A percentile compares a stretch with the other conserved stretches of the same genome.
phyloP scores from a whole-genome alignment of 1,139 yeast species.

The Nakaseomyces bracarensis region DNA sequence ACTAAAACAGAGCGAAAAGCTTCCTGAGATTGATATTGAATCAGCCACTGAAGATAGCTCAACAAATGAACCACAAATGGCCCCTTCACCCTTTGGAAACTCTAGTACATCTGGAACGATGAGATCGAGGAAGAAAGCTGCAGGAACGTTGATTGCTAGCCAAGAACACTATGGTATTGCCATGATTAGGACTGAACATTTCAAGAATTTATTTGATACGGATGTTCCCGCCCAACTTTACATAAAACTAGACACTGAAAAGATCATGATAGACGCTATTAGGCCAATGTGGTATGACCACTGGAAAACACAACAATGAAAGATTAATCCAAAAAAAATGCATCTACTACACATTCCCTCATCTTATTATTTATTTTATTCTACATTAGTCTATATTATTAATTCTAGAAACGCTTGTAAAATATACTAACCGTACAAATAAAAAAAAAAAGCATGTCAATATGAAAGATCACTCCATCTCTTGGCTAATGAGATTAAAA shows the following conservation, averaged over 20 bases:
- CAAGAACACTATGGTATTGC: conserved; percentile 63
- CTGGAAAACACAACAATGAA: conserved; percentile 10
- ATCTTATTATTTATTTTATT: too few relatives aligned
- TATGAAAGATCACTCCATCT: too few relatives aligned
- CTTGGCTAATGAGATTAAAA: too few relatives aligned
- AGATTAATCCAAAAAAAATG: too few relatives aligned
- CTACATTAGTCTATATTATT: too few relatives aligned
- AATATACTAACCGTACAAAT: too few relatives aligned
- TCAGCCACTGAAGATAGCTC: conserved; percentile 7
- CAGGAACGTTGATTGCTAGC: conserved; percentile 53
- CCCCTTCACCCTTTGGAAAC: conserved; percentile 34
- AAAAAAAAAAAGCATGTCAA: too few relatives aligned
- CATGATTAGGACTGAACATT: conserved; percentile 37
- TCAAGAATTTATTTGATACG: conserved; percentile 22
- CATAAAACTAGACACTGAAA: background rate
- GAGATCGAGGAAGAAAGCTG: conserved; percentile 36
- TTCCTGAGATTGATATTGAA: background rate
- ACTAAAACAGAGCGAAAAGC: conserved; percentile 3
- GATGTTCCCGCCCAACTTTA: background rate
- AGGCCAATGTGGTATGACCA: conserved; percentile 22
- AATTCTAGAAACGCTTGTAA: too few relatives aligned
- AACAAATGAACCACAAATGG: conserved; percentile 12
- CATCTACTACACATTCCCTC: too few relatives aligned
- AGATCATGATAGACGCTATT: conserved; percentile 12
- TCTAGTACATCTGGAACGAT: conserved; percentile 15